phyloP scores from a whole-genome alignment of 2,329 filamentous ascomycete species.

The Claviceps monticola region DNA sequence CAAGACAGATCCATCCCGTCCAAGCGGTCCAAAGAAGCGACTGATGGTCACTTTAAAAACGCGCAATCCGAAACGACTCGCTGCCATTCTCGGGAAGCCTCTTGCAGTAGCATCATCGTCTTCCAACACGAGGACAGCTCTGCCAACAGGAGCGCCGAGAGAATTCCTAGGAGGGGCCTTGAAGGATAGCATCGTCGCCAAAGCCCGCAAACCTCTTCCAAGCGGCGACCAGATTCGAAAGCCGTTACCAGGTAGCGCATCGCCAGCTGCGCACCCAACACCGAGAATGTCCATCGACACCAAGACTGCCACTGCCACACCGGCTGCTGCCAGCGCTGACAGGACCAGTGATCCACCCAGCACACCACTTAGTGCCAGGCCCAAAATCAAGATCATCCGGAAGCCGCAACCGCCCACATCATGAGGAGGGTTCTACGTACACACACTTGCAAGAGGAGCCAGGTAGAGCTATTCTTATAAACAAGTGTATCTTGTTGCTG shows the following conservation, averaged over 20 bases:
- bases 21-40: conserved; percentile 16
- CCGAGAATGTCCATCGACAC: conserved; percentile 15
- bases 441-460: neutral
- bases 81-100: conserved; percentile 19
- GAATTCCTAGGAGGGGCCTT: conserved; percentile 11
- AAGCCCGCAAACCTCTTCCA: conserved; percentile 24
- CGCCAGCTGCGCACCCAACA: conserved; percentile 11
- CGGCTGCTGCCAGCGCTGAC: conserved; percentile 11
- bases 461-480: too few species aligned
- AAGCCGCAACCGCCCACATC: conserved; percentile 16
- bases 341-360: conserved; percentile 8
- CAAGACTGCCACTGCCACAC: conserved; percentile 9
- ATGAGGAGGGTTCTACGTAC: conserved; percentile 5
- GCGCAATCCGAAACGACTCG: conserved; percentile 20
- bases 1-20: conserved; percentile 15
- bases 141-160: conserved; percentile 18
- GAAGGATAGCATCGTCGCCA: conserved; percentile 19
- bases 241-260: conserved; percentile 18
- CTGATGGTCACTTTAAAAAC: conserved; percentile 25
- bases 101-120: conserved; percentile 9
- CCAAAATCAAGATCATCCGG: conserved; percentile 25
- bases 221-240: conserved; percentile 16
- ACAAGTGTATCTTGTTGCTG: too few species aligned
- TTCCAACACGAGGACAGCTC: conserved; percentile 15
- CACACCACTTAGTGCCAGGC: conserved; percentile 15